Percentiles rank a stretch among this genome's conserved stretches.
Evolutionary conservation across 73 alveolate species (phyloP).

Genomic region (Tetrahymena elliotti): DNA sequence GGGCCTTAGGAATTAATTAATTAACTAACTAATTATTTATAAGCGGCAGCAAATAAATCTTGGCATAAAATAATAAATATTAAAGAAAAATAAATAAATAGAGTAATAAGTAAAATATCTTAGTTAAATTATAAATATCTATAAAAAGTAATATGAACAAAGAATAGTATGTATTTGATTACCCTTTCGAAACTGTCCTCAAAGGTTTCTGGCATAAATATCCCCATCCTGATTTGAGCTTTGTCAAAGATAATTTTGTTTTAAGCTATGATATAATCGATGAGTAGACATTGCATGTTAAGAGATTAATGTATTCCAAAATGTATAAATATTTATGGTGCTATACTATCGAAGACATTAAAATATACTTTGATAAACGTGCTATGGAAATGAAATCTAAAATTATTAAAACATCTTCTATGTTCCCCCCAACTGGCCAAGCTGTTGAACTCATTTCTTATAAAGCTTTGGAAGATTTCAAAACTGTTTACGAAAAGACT

Average conservation of each 20-base stretch:
- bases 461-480: not conserved
- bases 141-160: not conserved
- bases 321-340: not conserved
- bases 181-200: not conserved
- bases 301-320: not conserved
- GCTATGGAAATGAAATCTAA: not conserved
- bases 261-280: not conserved
- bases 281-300: not conserved
- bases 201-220: not conserved
- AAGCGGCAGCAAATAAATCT: not conserved
- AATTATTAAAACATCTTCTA: not conserved
- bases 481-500: not conserved
- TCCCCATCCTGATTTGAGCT: not conserved
- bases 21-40: too few species aligned
- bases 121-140: not conserved
- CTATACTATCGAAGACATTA: not conserved
- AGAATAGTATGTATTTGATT: not conserved
- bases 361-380: not conserved
- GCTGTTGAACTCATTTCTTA: not conserved
- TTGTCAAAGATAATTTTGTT: not conserved
- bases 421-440: not conserved
- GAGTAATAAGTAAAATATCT: not conserved
- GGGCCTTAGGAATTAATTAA: not conserved
- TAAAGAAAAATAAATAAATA: not conserved
- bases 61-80: not conserved